Percentiles rank a stretch among this genome's conserved stretches.
Conservation (phyloP, 257 asterid species). For the Asclepias syriaca region DNA sequence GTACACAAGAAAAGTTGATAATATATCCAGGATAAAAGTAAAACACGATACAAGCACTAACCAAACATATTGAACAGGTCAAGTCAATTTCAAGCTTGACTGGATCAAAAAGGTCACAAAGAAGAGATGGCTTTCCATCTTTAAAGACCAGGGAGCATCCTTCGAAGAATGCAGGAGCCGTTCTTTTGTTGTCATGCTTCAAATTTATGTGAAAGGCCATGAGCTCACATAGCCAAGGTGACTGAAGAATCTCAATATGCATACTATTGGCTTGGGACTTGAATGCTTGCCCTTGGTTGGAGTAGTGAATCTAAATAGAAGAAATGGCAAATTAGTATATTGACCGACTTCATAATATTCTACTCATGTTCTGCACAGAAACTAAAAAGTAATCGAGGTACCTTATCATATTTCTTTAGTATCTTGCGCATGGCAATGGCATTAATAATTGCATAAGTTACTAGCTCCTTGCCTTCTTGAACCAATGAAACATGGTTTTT, state of each 20-base stretch:
- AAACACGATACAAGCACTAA: conserved; percentile 33
- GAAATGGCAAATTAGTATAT: not conserved
- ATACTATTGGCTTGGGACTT: conserved; percentile 73
- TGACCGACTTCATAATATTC: not conserved
- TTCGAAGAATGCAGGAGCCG: conserved; percentile 45
- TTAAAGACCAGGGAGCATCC: conserved; percentile 52
- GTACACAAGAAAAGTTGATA: not conserved
- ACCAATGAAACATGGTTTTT: conserved; percentile 50
- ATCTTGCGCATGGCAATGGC: conserved; percentile 91
- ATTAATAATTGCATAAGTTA: conserved; percentile 73
- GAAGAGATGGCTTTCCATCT: conserved; percentile 66
- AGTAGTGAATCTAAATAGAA: conserved; percentile 60
- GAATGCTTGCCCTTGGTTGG: conserved; percentile 94
- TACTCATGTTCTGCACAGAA: not conserved
- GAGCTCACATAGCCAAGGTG: conserved; percentile 94
- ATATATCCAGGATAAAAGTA: not conserved
- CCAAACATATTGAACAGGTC: conserved; percentile 95
- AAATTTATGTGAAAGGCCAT: conserved; percentile 81
- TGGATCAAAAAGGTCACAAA: conserved; percentile 69
- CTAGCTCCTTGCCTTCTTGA: conserved; percentile 77
- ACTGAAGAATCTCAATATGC: conserved; percentile 89
- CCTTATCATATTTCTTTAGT: conserved; percentile 94
- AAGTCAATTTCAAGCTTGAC: conserved; percentile 74
- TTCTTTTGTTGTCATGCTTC: conserved; percentile 24
- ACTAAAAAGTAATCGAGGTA: not conserved